phyloP scores from a whole-genome alignment of 1,284 basidiomycete genomes.

The Pseudozyma hubeiensis region DNA sequence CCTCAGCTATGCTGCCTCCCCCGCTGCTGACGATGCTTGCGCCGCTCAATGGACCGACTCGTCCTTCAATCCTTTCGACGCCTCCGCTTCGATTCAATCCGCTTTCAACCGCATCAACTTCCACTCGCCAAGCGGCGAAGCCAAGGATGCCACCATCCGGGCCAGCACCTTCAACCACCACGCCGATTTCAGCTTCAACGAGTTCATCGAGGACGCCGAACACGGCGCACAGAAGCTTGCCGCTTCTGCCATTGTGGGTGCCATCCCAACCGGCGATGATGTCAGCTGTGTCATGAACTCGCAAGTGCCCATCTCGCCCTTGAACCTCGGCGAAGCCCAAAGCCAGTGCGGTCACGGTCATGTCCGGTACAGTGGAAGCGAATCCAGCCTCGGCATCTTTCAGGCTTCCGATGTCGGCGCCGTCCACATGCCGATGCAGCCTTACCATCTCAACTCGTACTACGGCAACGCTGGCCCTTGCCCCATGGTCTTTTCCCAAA shows the following conservation, averaged over 20 bases:
- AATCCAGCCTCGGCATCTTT: constrained; percentile 42
- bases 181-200: constrained; percentile 53
- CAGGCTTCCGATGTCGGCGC: constrained; percentile 13
- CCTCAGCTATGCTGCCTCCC: constrained; percentile 33
- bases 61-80: constrained; percentile 19
- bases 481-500: constrained; percentile 48
- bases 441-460: constrained; percentile 25
- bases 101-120: constrained; percentile 42
- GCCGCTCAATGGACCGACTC: constrained; percentile 23
- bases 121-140: constrained; percentile 26
- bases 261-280: constrained; percentile 4
- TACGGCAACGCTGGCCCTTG: constrained; percentile 20
- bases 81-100: constrained; percentile 34
- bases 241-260: constrained; percentile 7
- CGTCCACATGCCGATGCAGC: constrained; percentile 17
- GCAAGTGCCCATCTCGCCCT: constrained; percentile 23
- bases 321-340: constrained; percentile 13
- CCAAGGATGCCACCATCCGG: constrained; percentile 14
- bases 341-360: constrained; percentile 27
- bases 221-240: constrained; percentile 10
- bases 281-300: neutral
- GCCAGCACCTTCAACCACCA: constrained; percentile 14
- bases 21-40: constrained; percentile 28
- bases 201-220: constrained; percentile 55
- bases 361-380: constrained; percentile 22